Evolutionary conservation across 768 basidiomycete species (phyloP), one percentile per base, ranked within the genome.

Genomic region (Termitomyces sp.): DNA sequence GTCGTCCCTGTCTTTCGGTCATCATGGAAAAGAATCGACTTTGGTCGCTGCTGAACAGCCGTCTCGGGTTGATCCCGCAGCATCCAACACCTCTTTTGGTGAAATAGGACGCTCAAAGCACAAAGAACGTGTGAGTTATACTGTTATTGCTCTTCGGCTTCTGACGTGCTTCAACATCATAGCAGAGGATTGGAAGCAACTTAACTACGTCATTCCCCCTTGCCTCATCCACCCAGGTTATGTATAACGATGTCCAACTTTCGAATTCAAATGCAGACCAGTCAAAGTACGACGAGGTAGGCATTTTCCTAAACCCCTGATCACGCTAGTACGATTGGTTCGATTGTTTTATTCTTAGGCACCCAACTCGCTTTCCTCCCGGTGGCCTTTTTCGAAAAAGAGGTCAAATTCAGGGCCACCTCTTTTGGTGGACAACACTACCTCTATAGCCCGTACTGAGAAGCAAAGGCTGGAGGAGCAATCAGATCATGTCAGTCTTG

Each of bases 401-500:
- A 55, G 48, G 39, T 52, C 60, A 40, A 39, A n/a, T 34, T 49
- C 54, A 42, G 46, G 47, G 14, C 34, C 55, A n/a, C 30, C 43
- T 40, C 23, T 49, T 47, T 47, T 41, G 19, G 39, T 52, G 34
- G 56, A 57, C 32, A 47, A 30, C 52, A n/a, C 34, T 41, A 23
- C 28, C 12, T 23, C 52, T 28, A 19, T n/a, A n/a, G 30, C 32
- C 0, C 47, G 32, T 41, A 39, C 17, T 39, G 23, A 46, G 17
- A 34, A 47, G 4, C 39, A 28, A 25, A 49, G 43, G 43, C 14
- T 19, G 23, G 28, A 39, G 28, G 48, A 53, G 40, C 52, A 23
- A 6, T 70, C 73, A 61, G 76, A 77, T 66, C 67, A 73, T 66
- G 77, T 81, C 63, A 79, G 78, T 72, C 73, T 79, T 62, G 73